These are phyloP conservation scores for Helichrysum umbraculigerum DNA, from an alignment of 129 eudicot genomes.

Conservation along the genomic window DNA sequence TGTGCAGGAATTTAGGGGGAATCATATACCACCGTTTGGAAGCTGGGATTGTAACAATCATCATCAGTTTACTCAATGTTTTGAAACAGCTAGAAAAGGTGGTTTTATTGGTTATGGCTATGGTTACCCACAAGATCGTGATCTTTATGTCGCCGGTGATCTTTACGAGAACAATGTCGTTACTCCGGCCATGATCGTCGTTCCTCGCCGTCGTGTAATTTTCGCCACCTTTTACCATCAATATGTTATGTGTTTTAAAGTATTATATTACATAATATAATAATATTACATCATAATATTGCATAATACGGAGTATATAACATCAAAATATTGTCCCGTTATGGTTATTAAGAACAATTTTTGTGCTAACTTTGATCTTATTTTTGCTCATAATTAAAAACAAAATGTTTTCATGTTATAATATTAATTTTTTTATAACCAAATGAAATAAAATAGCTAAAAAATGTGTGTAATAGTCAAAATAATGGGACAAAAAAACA, in stretches of 20 bases:
- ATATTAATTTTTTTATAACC: neutral
- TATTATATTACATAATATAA: too few species aligned
- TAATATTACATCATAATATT: too few species aligned
- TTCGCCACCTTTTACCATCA: neutral
- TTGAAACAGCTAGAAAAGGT: conserved; percentile 73
- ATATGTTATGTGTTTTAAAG: too few species aligned
- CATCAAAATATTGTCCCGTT: too few species aligned
- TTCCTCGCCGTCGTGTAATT: conserved; percentile 78
- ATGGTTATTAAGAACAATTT: too few species aligned
- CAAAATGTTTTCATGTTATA: too few species aligned
- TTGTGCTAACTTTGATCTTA: too few species aligned
- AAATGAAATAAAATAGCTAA: neutral
- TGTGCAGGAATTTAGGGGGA: conserved; percentile 56
- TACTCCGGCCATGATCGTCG: conserved; percentile 93
- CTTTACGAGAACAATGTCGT: conserved; percentile 74
- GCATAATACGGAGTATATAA: neutral
- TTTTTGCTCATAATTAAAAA: too few species aligned
- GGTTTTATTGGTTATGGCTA: conserved; percentile 52
- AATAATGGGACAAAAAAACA: neutral
- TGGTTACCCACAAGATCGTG: conserved; percentile 66
- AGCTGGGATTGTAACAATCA: conserved; percentile 84
- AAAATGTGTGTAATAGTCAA: too few species aligned
- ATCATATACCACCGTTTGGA: conserved; percentile 86
- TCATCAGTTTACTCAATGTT: conserved; percentile 81
- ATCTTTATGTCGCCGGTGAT: conserved; percentile 97